phyloP scores from a whole-genome alignment of 352 stramenopile genomes.

The Elongisporangium senticosum region DNA sequence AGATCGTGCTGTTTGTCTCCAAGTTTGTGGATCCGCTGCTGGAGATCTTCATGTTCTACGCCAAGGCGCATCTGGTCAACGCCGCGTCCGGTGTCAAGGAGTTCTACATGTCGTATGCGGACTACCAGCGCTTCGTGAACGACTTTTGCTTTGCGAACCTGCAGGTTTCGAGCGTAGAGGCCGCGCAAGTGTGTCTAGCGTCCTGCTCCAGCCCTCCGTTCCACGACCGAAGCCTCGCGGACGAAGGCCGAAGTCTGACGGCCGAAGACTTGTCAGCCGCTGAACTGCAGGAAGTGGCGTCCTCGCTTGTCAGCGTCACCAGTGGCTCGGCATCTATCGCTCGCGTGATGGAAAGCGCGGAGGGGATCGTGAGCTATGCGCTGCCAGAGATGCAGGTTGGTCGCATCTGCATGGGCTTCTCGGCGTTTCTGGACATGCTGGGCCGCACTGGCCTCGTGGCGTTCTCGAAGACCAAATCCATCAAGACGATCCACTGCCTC shows the following conservation, averaged over 20 bases:
- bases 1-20: slow-evolving; percentile 54
- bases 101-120: slow-evolving; percentile 61
- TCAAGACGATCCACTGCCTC: slow-evolving; percentile 57
- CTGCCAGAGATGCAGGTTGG: slow-evolving; percentile 46
- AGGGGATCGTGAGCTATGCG: slow-evolving; percentile 42
- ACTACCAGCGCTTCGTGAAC: slow-evolving; percentile 72
- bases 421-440: slow-evolving; percentile 60
- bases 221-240: slow-evolving; percentile 12
- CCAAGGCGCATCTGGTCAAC: slow-evolving; percentile 44
- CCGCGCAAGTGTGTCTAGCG: slow-evolving; percentile 63
- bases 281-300: neutral
- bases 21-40: slow-evolving; percentile 63
- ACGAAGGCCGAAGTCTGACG: slow-evolving; percentile 1
- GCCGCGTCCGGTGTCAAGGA: slow-evolving; percentile 32
- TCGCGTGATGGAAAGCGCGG: slow-evolving; percentile 31
- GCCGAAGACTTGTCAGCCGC: neutral
- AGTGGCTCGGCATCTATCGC: slow-evolving; percentile 28
- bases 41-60: slow-evolving; percentile 80
- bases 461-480: slow-evolving; percentile 33
- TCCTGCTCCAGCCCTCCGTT: slow-evolving; percentile 53
- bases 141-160: slow-evolving; percentile 71
- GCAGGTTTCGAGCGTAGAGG: slow-evolving; percentile 62
- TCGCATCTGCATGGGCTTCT: slow-evolving; percentile 60
- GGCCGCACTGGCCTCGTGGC: slow-evolving; percentile 48
- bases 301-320: neutral